Conservation (phyloP, 257 asterid genomes). For the Thymus mandschuricus region DNA sequence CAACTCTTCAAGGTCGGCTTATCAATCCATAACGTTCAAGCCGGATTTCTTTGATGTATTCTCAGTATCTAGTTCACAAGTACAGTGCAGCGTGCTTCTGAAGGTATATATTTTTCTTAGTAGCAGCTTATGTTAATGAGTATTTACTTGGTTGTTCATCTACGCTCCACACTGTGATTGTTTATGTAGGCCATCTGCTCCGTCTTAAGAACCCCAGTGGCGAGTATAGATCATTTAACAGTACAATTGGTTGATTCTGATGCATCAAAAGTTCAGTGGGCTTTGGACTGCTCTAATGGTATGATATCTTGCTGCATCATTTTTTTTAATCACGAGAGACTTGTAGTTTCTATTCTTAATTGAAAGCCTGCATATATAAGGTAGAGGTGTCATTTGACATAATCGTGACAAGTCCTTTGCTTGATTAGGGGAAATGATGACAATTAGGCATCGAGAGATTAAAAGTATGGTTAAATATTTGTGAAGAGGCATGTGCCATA, state of each 20-base stretch:
- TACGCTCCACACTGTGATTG: constrained; percentile 11
- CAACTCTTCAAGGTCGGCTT: constrained; percentile 89
- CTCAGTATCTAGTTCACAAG: constrained; percentile 55
- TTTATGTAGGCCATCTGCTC: constrained; percentile 76
- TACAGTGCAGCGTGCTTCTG: constrained; percentile 81
- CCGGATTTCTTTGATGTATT: constrained; percentile 82
- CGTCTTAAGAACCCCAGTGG: constrained; percentile 85
- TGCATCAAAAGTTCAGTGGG: constrained; percentile 92
- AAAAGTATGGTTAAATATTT: constrained; percentile 9
- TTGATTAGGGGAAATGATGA: background rate
- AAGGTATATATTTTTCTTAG: constrained; percentile 52
- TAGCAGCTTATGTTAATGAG: constrained; percentile 5
- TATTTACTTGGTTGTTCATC: background rate
- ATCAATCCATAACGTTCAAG: constrained; percentile 74
- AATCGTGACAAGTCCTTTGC: too few species aligned
- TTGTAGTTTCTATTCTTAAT: background rate
- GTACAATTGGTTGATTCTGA: constrained; percentile 66
- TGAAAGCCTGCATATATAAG: constrained; percentile 13
- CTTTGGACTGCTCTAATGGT: constrained; percentile 83
- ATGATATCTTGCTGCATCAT: constrained; percentile 25
- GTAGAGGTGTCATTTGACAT: background rate
- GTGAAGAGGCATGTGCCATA: background rate
- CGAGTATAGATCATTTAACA: constrained; percentile 68
- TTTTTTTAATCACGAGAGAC: constrained; percentile 1
- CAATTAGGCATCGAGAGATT: background rate